phyloP scores from a whole-genome alignment of 2,329 filamentous ascomycete species.

The Sporothrix schenckii region DNA sequence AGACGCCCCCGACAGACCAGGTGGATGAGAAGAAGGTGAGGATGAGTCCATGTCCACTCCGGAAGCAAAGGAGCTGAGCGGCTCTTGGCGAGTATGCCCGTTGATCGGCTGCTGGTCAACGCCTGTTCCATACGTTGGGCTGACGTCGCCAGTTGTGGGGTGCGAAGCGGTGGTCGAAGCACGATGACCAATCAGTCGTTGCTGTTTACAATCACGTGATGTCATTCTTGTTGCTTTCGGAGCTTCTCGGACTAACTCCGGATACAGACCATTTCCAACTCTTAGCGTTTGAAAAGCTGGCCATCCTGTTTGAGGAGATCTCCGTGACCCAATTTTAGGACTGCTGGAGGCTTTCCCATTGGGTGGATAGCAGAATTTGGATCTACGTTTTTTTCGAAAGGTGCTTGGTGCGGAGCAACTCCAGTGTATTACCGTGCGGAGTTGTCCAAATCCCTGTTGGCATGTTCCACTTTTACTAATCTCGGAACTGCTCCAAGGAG shows the following conservation, averaged over 20 bases:
- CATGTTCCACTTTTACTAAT: neutral
- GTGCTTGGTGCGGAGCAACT: neutral
- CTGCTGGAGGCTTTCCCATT: neutral
- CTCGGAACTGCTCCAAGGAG: neutral
- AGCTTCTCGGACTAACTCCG: neutral
- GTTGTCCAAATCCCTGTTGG: neutral
- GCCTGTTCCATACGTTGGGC: neutral
- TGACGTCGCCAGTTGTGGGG: neutral
- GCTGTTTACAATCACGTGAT: conserved; percentile 20
- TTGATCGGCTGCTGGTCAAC: neutral
- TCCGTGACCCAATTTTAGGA: neutral
- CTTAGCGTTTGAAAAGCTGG: no score
- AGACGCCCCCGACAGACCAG: conserved; percentile 9
- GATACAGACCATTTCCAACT: no score
- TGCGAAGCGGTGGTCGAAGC: neutral
- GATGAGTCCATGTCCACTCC: neutral
- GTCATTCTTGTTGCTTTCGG: neutral
- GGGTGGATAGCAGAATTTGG: neutral
- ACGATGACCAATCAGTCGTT: neutral
- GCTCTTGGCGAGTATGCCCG: neutral
- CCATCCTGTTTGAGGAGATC: neutral
- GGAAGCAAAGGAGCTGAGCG: neutral
- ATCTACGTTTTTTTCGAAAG: neutral
- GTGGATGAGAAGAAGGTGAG: neutral
- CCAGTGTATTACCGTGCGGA: neutral